These are phyloP conservation scores for Davidsoniella neocaledoniae DNA, from an alignment of 2,329 filamentous ascomycete genomes.

Conservation along the genomic window DNA sequence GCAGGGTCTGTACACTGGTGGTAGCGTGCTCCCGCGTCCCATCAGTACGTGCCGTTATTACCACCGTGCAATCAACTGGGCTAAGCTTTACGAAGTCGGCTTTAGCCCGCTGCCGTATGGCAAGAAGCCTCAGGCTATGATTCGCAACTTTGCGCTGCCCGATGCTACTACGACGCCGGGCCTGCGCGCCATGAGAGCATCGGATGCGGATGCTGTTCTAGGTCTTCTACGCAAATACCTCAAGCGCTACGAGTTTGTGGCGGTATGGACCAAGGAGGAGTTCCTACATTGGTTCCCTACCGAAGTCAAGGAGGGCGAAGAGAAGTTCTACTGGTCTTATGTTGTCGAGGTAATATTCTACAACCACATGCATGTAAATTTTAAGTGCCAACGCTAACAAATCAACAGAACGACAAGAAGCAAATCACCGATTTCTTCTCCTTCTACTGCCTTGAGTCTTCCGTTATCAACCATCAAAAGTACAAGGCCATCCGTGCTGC, in stretches of 20 bases:
- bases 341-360: conserved; percentile 53
- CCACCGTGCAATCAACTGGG: conserved; percentile 86
- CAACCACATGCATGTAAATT: background rate
- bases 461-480: conserved; percentile 66
- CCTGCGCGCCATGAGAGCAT: conserved; percentile 61
- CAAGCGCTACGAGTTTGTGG: conserved; percentile 65
- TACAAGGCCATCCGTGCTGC: conserved; percentile 72
- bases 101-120: conserved; percentile 76
- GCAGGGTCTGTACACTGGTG: conserved; percentile 92
- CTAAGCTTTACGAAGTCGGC: conserved; percentile 85
- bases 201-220: conserved; percentile 62
- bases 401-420: conserved; percentile 37
- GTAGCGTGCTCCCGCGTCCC: conserved; percentile 77
- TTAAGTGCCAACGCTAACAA: conserved; percentile 6
- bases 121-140: conserved; percentile 72
- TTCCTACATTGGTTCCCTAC: conserved; percentile 62
- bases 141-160: conserved; percentile 72
- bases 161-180: conserved; percentile 55
- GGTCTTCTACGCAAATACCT: conserved; percentile 63
- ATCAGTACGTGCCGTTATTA: conserved; percentile 91
- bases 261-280: conserved; percentile 64
- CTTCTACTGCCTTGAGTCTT: conserved; percentile 89
- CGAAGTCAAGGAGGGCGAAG: conserved; percentile 49
- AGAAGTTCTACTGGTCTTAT: conserved; percentile 86
- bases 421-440: conserved; percentile 95